Base-by-base conservation (phyloP, 2,329 filamentous ascomycete species). In the Pseudonectria foliicola region DNA sequence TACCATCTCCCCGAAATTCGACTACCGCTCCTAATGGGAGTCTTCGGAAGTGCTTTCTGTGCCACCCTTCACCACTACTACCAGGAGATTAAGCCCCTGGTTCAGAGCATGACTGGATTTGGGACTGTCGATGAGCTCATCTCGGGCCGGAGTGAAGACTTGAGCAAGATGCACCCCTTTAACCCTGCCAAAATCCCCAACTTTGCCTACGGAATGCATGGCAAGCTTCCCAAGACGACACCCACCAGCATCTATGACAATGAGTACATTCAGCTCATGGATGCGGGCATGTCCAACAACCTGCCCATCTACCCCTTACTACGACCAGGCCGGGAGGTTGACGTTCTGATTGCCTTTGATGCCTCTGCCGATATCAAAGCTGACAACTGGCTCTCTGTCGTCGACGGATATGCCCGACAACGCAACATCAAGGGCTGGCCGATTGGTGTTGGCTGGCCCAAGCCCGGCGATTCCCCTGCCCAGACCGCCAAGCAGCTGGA, bases 211-310 rank as follows among this genome's bases (percentile, higher is more conserved):
- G 85, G 84, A 7, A 84, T 98, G 80, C 73, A 83, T 48, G 80
- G 76, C 10, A 71, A 76, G 41, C 68, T 98, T 6, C 83, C 87
- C 1, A 62, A 75, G 1, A 85, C 85, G 0, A 83, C 82, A n/a
- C 88, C 92, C 0, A 75, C 81, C 23, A 87, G 77, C 38, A 76
- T 95, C 26, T 80, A 85, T 50, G 68, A 76, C 13, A 72, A 71
- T 11, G 70, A 80, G 29, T 82, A 94, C 56, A 70, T 90, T 13
- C 81, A 85, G 45, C 71, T 90, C 12, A 96, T 95, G 89, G 92
- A 98, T 59, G 89, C 92, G 2, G 92, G 92, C 33, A 98, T 98
- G 92, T 93, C 85, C 45, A 96, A 98, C 57, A 98, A 98, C 54
- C 70, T 98, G 7, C 92, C 92, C 2, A 89, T 96, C 27, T 98